Evolutionary conservation across 768 basidiomycete species (phyloP), one percentile per base, ranked within the genome.

Genomic region (Hericium erinaceus): DNA sequence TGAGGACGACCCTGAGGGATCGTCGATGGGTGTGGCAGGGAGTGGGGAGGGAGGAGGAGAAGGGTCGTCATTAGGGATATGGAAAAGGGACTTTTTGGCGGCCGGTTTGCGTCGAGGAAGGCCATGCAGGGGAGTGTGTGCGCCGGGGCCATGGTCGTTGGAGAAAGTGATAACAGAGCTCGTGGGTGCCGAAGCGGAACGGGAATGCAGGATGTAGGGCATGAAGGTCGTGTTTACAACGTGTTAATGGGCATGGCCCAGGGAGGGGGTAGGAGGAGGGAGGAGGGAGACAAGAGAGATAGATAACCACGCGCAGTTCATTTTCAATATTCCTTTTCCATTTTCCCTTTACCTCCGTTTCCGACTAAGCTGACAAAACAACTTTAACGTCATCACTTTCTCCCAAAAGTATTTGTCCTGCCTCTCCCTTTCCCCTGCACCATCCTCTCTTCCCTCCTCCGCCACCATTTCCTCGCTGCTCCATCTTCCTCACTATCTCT

Each of bases 131-230:
- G 60, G 60, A 0, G 49, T 50, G 51, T 63, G 57, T 16, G 62
- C 52, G 49, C 60, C 61, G 8, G 57, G 60, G 46, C 61, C 60
- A 10, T 40, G 57, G 26, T 63, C 61, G 28, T 54, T 46, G 18
- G 61, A 61, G 57, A 61, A 61, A 12, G 61, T 39, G 28, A 56
- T 40, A 4, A 59, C 49, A 39, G 61, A 39, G 33, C 33, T 33
- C 2, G 18, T 11, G 53, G 38, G 18, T 12, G 54, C 12, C 39
- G 18, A 39, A 12, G 54, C 22, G 12, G 39, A 58, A 52, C 61
- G 62, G 22, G 33, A 1, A n/a, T 58, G 56, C 15, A 58, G 49
- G 40, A 57, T 57, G 62, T 63, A 63, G 55, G 62, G 62, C 62
- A 63, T 63, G 55, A 55, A 52, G 46, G 28, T 2, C 18, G 54